A percentile compares a stretch with the other conserved stretches of the same genome.
These are phyloP conservation scores for Phaffomyces opuntiae DNA, from an alignment of 805 yeast genomes.

Conservation along the genomic window DNA sequence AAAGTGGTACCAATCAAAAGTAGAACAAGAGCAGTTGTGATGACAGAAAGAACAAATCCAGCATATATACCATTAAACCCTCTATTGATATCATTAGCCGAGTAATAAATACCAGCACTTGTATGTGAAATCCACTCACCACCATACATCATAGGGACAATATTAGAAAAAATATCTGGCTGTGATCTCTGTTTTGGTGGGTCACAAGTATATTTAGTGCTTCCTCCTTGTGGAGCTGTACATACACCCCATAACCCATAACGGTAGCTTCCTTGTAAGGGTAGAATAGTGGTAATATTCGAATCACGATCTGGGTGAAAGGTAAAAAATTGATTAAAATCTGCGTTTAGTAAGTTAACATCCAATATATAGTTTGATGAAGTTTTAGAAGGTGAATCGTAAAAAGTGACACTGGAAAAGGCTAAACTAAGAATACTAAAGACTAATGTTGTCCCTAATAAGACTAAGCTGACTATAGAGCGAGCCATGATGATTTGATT, in stretches of 20 bases:
- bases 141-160: too few species aligned
- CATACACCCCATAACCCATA: constrained; percentile 3
- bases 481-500: too few species aligned
- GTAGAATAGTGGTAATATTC: neutral
- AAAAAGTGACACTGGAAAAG: neutral
- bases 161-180: neutral
- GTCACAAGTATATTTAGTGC: neutral
- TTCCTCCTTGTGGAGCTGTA: neutral
- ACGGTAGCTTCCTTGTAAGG: neutral
- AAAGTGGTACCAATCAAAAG: neutral
- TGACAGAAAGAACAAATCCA: neutral
- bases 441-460: too few species aligned
- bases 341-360: neutral
- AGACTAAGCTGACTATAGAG: too few species aligned
- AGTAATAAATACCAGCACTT: neutral
- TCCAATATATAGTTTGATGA: neutral
- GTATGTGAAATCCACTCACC: too few species aligned
- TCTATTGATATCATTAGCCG: neutral
- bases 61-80: constrained; percentile 3
- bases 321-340: neutral
- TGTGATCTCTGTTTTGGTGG: neutral
- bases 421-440: neutral
- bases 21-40: neutral
- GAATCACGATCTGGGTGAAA: neutral
- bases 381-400: neutral